Evolutionary conservation across 176 grass and related monocot genomes (phyloP).

Genomic region (Ananas comosus): DNA sequence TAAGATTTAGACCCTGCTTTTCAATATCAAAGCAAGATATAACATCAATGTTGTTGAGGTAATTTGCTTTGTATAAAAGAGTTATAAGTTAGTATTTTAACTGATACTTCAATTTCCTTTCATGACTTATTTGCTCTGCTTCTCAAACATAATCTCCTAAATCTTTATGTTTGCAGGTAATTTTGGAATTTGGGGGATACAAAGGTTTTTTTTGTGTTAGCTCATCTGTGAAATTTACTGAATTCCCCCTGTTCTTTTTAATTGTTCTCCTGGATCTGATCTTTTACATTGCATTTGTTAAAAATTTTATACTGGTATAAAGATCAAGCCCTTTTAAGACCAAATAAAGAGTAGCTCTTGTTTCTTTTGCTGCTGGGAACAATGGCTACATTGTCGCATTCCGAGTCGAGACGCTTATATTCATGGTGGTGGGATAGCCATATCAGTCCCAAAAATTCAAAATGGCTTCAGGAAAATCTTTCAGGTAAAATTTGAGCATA

Average conservation of each 20-base stretch:
- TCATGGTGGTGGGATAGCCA: conserved; percentile 99
- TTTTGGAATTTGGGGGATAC: no score
- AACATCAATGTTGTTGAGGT: no score
- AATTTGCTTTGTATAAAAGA: no score
- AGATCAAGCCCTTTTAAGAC: background rate
- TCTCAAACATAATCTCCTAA: no score
- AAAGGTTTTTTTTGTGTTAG: no score
- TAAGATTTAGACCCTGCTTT: no score
- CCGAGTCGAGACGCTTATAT: conserved; percentile 59
- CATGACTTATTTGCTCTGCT: no score
- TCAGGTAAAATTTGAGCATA: conserved; percentile 30
- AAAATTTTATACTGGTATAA: background rate
- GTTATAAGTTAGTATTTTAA: no score
- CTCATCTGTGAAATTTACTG: background rate
- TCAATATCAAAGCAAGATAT: no score
- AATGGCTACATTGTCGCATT: conserved; percentile 60
- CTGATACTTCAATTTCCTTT: no score
- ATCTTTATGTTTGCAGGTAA: no score
- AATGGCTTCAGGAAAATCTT: conserved; percentile 97
- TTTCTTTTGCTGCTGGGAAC: conserved; percentile 17
- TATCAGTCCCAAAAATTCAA: conserved; percentile 81
- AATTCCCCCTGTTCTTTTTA: background rate
- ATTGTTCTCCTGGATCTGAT: background rate
- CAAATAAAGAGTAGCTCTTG: conserved; percentile 6
- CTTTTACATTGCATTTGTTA: background rate